These are phyloP conservation scores for Corymbia maculata DNA, from an alignment of 345 rosid genomes.

Conservation along the genomic window DNA sequence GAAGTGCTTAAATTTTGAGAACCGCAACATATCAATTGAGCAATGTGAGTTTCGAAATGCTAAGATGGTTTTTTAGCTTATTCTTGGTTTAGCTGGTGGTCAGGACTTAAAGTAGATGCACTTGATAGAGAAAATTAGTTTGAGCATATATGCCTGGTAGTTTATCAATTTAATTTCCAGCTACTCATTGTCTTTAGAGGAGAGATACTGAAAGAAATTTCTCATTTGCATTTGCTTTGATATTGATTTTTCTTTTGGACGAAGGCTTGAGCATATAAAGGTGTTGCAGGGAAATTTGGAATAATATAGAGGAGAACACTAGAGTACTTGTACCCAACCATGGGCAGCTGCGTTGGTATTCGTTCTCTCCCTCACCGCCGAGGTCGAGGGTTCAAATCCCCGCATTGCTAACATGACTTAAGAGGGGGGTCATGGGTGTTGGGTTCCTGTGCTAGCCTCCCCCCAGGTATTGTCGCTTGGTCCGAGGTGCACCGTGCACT, in stretches of 20 bases:
- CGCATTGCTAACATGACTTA: too few relatives aligned
- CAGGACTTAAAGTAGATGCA: background rate
- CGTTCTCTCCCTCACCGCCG: too few relatives aligned
- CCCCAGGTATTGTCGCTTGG: too few relatives aligned
- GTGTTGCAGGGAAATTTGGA: background rate
- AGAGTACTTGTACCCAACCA: background rate
- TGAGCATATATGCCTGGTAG: background rate
- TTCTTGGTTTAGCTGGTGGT: background rate
- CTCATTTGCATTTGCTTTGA: background rate
- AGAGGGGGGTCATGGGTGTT: too few relatives aligned
- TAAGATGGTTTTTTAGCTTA: background rate
- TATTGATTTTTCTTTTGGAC: background rate
- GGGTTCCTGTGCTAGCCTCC: too few relatives aligned
- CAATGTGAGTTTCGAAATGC: constrained; percentile 55
- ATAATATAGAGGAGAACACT: background rate
- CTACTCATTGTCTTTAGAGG: background rate
- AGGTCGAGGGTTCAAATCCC: too few relatives aligned
- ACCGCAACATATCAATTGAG: constrained; percentile 59
- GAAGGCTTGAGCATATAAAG: background rate
- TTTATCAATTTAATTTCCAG: background rate
- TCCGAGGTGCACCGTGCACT: too few relatives aligned
- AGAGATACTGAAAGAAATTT: background rate
- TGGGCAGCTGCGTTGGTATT: too few relatives aligned
- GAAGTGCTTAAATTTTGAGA: constrained; percentile 85
- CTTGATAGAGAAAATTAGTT: background rate